Evolutionary conservation across 352 stramenopile genomes (phyloP).

Genomic region (Phytophthora idaei): DNA sequence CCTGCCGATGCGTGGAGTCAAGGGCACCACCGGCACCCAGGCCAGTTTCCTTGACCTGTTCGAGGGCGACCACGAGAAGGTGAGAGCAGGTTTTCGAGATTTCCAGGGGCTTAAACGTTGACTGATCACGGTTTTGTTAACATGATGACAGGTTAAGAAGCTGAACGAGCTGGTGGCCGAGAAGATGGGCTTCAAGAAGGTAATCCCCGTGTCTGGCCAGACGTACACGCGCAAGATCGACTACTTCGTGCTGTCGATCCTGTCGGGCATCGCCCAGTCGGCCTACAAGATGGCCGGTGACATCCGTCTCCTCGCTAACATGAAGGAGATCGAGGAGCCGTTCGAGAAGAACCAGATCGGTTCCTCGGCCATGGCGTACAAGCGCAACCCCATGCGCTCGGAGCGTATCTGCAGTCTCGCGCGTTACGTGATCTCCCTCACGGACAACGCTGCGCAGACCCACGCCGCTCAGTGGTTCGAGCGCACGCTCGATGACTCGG

Average conservation of each 20-base stretch:
- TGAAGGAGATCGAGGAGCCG: slow-evolving; percentile 98
- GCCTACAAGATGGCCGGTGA: slow-evolving; percentile 99
- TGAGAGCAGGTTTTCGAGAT: slow-evolving; percentile 23
- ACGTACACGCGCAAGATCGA: slow-evolving; percentile 99
- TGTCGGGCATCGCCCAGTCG: slow-evolving; percentile 97
- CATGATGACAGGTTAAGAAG: slow-evolving; percentile 86
- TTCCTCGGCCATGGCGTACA: slow-evolving; percentile 99
- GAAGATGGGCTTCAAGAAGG: slow-evolving; percentile 98
- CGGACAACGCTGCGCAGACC: slow-evolving; percentile 96
- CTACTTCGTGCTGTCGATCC: slow-evolving; percentile 95
- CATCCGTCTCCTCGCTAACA: slow-evolving; percentile 98
- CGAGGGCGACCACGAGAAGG: slow-evolving; percentile 98
- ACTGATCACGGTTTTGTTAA: slow-evolving; percentile 8
- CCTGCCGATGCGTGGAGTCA: slow-evolving; percentile 97
- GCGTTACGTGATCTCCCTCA: slow-evolving; percentile 98
- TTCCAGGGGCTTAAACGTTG: slow-evolving; percentile 1
- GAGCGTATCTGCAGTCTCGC: slow-evolving; percentile 98
- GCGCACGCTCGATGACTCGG: slow-evolving; percentile 98
- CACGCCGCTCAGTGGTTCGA: slow-evolving; percentile 99
- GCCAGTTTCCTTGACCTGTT: slow-evolving; percentile 99
- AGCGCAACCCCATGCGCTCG: slow-evolving; percentile 99
- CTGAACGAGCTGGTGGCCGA: slow-evolving; percentile 96
- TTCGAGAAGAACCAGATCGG: slow-evolving; percentile 97
- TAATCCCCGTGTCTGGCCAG: slow-evolving; percentile 97
- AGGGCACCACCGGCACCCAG: slow-evolving; percentile 99